These are phyloP conservation scores for Oryza meyeriana DNA, from an alignment of 176 grass and related monocot genomes.

Conservation along the genomic window DNA sequence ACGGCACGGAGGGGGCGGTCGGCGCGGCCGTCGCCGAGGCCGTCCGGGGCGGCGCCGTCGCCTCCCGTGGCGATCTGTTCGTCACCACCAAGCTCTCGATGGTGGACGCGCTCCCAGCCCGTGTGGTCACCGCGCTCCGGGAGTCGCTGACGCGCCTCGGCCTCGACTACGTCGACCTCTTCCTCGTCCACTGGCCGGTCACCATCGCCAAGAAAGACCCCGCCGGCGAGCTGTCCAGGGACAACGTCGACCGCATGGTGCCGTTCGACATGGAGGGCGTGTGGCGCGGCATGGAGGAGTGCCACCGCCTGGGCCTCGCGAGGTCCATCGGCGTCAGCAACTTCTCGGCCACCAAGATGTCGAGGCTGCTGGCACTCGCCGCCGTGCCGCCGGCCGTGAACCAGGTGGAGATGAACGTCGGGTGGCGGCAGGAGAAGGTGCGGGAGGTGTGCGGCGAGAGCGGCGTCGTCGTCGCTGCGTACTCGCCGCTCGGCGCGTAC, in stretches of 20 bases:
- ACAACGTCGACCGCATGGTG: background rate
- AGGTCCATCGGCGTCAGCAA: constrained; percentile 80
- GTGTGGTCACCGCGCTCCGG: constrained; percentile 54
- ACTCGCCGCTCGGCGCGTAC: constrained; percentile 50
- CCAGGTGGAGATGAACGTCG: constrained; percentile 77
- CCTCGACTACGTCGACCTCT: constrained; percentile 69
- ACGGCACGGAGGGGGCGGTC: constrained; percentile 50
- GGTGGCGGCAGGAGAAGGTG: constrained; percentile 65
- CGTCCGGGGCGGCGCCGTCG: constrained; percentile 30
- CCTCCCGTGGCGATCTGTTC: constrained; percentile 50
- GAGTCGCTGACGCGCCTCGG: constrained; percentile 49
- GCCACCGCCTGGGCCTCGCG: constrained; percentile 60
- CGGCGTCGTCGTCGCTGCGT: constrained; percentile 56
- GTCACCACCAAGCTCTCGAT: constrained; percentile 61
- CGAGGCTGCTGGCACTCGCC: constrained; percentile 38
- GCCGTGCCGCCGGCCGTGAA: constrained; percentile 70
- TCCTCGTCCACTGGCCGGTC: constrained; percentile 73
- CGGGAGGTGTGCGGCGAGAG: constrained; percentile 44
- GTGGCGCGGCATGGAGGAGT: constrained; percentile 87
- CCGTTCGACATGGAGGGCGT: constrained; percentile 65
- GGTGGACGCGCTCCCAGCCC: constrained; percentile 25
- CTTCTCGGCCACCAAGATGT: constrained; percentile 59
- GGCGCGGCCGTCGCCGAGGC: constrained; percentile 42
- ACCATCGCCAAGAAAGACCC: background rate
- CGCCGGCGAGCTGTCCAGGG: background rate